These are phyloP conservation scores for Penicillium olsonii DNA, from an alignment of 2,329 filamentous ascomycete genomes.

Conservation along the genomic window DNA sequence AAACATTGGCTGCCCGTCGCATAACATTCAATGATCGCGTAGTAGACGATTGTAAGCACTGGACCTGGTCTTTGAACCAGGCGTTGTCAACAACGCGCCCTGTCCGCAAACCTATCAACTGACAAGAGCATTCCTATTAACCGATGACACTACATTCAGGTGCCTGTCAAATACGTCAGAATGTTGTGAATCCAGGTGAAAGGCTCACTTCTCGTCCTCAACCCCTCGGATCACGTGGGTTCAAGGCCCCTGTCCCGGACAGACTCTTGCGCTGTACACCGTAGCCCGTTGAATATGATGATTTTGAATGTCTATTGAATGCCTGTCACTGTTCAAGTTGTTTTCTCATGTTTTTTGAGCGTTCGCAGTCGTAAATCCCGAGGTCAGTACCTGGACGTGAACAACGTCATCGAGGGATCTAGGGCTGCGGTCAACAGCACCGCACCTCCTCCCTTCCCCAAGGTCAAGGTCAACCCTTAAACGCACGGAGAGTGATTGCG, in stretches of 20 bases:
- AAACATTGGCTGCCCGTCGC: background rate
- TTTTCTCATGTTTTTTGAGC: background rate
- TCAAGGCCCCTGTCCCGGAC: no score
- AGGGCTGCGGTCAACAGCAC: slow-evolving; percentile 3
- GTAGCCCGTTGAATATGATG: no score
- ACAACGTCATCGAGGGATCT: slow-evolving; percentile 19
- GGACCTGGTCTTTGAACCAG: no score
- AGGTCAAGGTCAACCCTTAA: slow-evolving; percentile 10
- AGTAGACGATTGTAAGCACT: no score
- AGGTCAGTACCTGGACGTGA: background rate
- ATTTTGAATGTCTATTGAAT: no score
- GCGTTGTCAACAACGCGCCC: background rate
- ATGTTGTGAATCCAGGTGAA: slow-evolving; percentile 17
- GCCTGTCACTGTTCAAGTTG: no score
- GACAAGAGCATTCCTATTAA: slow-evolving; percentile 1
- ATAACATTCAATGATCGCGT: no score
- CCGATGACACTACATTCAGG: slow-evolving; percentile 7
- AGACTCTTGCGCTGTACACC: no score
- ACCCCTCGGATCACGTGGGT: slow-evolving; percentile 21
- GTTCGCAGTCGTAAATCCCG: background rate
- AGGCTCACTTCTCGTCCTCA: slow-evolving; percentile 10
- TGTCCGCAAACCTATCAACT: background rate
- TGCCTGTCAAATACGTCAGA: slow-evolving; percentile 11
- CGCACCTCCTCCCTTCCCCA: slow-evolving; percentile 4
- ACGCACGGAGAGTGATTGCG: slow-evolving; percentile 4